Evolutionary conservation across 768 basidiomycete genomes (phyloP).

Genomic region (Mrakia gelida): DNA sequence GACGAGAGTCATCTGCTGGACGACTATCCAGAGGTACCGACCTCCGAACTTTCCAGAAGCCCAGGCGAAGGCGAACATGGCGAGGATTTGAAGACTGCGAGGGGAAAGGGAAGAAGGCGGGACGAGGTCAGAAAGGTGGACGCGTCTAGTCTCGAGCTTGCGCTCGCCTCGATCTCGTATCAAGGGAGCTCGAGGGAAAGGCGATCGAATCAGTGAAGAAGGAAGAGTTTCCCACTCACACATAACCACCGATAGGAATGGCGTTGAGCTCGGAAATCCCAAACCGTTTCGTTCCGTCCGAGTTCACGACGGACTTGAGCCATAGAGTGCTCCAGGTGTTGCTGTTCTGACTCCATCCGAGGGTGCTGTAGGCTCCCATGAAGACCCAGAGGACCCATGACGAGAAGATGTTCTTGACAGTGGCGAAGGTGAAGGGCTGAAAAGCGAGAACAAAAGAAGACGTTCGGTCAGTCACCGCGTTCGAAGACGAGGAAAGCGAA

Average conservation of each 20-base stretch:
- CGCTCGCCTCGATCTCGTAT: too few relatives aligned
- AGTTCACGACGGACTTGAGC: constrained; percentile 36
- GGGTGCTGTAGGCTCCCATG: background rate
- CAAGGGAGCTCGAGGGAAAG: too few relatives aligned
- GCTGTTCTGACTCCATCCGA: constrained; percentile 4
- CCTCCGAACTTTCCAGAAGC: constrained; percentile 33
- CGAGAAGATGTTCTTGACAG: constrained; percentile 35
- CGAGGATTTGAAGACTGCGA: constrained; percentile 32
- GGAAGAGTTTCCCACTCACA: background rate
- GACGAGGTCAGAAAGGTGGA: background rate
- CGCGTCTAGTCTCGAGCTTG: background rate
- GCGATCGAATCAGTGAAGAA: too few relatives aligned
- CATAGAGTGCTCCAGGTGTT: constrained; percentile 37
- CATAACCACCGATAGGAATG: constrained; percentile 35
- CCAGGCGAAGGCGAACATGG: constrained; percentile 36
- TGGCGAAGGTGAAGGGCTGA: constrained; percentile 33
- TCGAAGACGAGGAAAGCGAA: background rate
- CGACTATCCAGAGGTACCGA: constrained; percentile 33
- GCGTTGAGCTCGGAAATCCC: constrained; percentile 34
- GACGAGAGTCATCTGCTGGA: constrained; percentile 27
- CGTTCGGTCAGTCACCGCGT: background rate
- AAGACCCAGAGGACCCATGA: constrained; percentile 34
- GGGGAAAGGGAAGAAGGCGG: background rate
- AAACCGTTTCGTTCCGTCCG: constrained; percentile 35
- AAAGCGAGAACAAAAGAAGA: background rate